Percentiles rank a stretch among this genome's conserved stretches.
These are phyloP conservation scores for Globisporangium rhizosaccharum DNA, from an alignment of 352 stramenopile species.

Conservation along the genomic window DNA sequence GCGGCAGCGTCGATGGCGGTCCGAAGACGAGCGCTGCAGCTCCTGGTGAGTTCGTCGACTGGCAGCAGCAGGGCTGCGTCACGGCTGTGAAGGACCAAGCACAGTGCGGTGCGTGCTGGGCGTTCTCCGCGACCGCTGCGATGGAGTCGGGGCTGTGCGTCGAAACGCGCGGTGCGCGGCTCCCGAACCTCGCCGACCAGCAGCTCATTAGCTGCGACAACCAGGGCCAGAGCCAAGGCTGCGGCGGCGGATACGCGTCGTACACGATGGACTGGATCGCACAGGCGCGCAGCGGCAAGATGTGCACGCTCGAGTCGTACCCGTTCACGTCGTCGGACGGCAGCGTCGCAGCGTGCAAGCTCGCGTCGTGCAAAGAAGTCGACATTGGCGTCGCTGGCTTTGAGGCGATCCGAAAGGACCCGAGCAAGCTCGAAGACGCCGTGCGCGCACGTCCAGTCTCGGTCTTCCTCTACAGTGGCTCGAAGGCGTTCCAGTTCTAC, in stretches of 20 bases:
- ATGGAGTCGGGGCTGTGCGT: slow-evolving; percentile 56
- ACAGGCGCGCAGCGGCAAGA: slow-evolving; percentile 34
- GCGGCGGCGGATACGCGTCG: slow-evolving; percentile 49
- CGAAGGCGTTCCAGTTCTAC: slow-evolving; percentile 62
- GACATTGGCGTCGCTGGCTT: slow-evolving; percentile 41
- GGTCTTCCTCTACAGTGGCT: slow-evolving; percentile 59
- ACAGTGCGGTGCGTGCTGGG: slow-evolving; percentile 52
- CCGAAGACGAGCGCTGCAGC: slow-evolving; percentile 34
- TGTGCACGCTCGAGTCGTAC: slow-evolving; percentile 50
- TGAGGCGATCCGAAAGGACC: slow-evolving; percentile 35
- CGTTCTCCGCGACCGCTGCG: slow-evolving; percentile 49
- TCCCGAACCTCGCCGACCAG: slow-evolving; percentile 48
- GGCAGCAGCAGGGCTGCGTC: slow-evolving; percentile 67
- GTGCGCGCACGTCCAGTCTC: slow-evolving; percentile 43
- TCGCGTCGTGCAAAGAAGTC: slow-evolving; percentile 36
- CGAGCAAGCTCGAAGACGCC: slow-evolving; percentile 34
- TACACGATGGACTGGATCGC: slow-evolving; percentile 61
- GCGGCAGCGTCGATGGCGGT: slow-evolving; percentile 15
- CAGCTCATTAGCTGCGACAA: slow-evolving; percentile 68
- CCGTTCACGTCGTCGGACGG: slow-evolving; percentile 37
- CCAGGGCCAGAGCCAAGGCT: slow-evolving; percentile 40
- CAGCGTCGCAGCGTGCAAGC: slow-evolving; percentile 24
- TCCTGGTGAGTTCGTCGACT: slow-evolving; percentile 52
- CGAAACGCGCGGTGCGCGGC: slow-evolving; percentile 20
- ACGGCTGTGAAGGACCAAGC: slow-evolving; percentile 55